phyloP scores from a whole-genome alignment of 129 eudicot species.

The Dittrichia graveolens region DNA sequence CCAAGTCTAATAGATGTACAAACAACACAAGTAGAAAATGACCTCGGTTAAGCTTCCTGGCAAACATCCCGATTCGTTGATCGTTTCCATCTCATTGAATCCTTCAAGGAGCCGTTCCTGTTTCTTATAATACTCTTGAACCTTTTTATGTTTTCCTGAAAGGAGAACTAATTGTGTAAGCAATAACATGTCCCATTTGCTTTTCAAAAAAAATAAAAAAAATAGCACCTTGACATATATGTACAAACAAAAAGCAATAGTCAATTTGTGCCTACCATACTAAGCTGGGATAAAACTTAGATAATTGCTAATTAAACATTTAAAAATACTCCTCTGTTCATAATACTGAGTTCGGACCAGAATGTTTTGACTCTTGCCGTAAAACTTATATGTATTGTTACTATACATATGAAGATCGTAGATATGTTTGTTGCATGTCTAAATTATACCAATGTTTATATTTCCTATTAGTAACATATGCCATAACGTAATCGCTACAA shows the following conservation, averaged over 20 bases:
- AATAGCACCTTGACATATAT: not conserved
- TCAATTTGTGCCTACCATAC: not conserved
- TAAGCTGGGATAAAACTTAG: not conserved
- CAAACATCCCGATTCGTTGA: slow-evolving; percentile 62
- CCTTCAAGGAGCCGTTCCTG: slow-evolving; percentile 85
- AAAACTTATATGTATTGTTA: not conserved
- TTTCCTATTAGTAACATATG: not conserved
- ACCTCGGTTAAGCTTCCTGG: slow-evolving; percentile 84
- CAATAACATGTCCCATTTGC: not conserved
- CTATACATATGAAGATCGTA: too few relatives aligned
- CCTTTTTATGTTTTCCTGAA: slow-evolving; percentile 67
- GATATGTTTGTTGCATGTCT: too few relatives aligned
- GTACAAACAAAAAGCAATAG: not conserved
- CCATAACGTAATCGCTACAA: not conserved
- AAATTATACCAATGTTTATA: too few relatives aligned
- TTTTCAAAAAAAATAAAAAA: not conserved
- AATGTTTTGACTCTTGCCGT: not conserved
- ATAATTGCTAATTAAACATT: not conserved
- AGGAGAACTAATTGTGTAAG: not conserved
- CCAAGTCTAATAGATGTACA: not conserved
- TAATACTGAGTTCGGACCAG: not conserved
- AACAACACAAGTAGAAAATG: slow-evolving; percentile 15
- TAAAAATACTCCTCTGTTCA: not conserved
- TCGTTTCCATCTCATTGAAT: slow-evolving; percentile 83
- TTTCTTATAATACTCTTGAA: slow-evolving; percentile 77